Conservation (phyloP, 495 filamentous ascomycete species). For the Talaromyces adpressus region DNA sequence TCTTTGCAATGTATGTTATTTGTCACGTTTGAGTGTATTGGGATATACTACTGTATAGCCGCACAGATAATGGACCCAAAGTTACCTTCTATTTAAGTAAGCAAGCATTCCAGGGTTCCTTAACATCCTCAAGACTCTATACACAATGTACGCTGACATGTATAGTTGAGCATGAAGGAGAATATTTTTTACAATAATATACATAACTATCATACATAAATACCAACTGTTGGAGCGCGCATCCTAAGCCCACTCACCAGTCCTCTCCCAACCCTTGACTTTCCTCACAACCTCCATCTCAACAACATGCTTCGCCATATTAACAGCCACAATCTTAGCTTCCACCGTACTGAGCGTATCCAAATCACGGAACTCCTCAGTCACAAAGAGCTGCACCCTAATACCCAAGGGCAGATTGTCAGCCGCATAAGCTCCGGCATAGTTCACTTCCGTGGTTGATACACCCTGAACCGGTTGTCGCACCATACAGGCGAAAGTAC, state of each 20-base stretch:
- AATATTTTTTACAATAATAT: neutral
- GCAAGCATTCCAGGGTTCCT: too few relatives aligned
- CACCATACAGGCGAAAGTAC: slow-evolving; percentile 51
- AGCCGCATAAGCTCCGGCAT: slow-evolving; percentile 15
- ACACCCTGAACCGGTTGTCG: slow-evolving; percentile 24
- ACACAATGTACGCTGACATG: neutral
- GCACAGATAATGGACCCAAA: too few relatives aligned
- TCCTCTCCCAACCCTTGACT: slow-evolving; percentile 31
- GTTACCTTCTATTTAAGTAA: too few relatives aligned
- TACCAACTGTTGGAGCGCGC: neutral
- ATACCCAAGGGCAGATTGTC: slow-evolving; percentile 29
- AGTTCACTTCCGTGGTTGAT: slow-evolving; percentile 20
- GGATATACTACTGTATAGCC: too few relatives aligned
- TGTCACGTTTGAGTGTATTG: too few relatives aligned
- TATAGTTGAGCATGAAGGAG: neutral
- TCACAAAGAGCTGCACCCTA: slow-evolving; percentile 20
- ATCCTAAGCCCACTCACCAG: slow-evolving; percentile 5
- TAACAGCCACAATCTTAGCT: slow-evolving; percentile 50
- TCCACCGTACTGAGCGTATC: slow-evolving; percentile 47
- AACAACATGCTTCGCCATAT: slow-evolving; percentile 44
- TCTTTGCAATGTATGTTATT: too few relatives aligned
- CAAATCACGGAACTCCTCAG: slow-evolving; percentile 20
- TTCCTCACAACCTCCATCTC: slow-evolving; percentile 44
- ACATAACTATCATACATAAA: neutral
- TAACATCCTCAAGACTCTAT: too few relatives aligned